A percentile compares a stretch with the other conserved stretches of the same genome.
Evolutionary conservation across 2,329 filamentous ascomycete genomes (phyloP).

Genomic region (Xylaria arbuscula): DNA sequence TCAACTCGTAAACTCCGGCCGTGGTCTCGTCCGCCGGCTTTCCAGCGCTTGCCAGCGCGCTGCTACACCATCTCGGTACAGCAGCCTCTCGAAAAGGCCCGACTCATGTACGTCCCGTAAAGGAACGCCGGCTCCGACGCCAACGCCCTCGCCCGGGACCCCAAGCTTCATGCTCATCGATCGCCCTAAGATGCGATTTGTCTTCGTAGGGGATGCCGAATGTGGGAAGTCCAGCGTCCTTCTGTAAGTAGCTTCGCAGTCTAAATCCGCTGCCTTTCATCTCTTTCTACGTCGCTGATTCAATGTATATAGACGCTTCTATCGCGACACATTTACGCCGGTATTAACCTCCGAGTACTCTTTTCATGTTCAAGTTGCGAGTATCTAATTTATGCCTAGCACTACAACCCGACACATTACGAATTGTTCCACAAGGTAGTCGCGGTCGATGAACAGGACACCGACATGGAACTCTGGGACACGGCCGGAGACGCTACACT

Average conservation of each 20-base stretch:
- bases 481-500: constrained; percentile 44
- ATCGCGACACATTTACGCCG: constrained; percentile 42
- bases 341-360: constrained; percentile 30
- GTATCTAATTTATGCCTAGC: constrained; percentile 30
- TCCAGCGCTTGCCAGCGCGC: constrained; percentile 40
- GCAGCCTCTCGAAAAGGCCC: not conserved
- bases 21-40: constrained; percentile 38
- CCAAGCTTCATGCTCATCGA: constrained; percentile 33
- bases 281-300: constrained; percentile 15
- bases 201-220: constrained; percentile 47
- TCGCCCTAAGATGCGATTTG: constrained; percentile 47
- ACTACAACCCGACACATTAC: constrained; percentile 44
- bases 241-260: constrained; percentile 40
- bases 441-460: constrained; percentile 41
- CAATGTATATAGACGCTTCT: constrained; percentile 45
- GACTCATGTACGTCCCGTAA: constrained; percentile 9
- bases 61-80: constrained; percentile 25
- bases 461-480: constrained; percentile 51
- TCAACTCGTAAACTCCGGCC: constrained; percentile 33
- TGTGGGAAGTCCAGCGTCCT: constrained; percentile 50
- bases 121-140: constrained; percentile 24
- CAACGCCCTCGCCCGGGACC: constrained; percentile 36
- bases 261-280: not conserved
- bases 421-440: constrained; percentile 47
- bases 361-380: not conserved